Percentiles rank a stretch among this genome's conserved stretches.
phyloP scores from a whole-genome alignment of 2,329 filamentous ascomycete species.

The Scedosporium aurantiacum region DNA sequence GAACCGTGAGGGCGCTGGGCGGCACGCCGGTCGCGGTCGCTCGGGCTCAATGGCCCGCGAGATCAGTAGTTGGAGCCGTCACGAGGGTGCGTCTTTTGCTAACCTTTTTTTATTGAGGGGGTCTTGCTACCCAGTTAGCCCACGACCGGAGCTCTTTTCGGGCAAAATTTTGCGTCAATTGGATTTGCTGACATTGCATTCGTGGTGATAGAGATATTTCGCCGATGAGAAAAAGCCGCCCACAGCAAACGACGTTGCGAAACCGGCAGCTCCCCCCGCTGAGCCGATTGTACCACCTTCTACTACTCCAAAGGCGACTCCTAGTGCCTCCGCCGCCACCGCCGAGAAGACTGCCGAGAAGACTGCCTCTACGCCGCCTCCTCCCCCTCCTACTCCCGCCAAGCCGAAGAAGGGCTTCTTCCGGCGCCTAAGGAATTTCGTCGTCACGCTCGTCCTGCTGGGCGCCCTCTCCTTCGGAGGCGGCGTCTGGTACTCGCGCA shows the following conservation, averaged over 20 bases:
- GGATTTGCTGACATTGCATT: slow-evolving; percentile 6
- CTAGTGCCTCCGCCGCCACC: slow-evolving; percentile 13
- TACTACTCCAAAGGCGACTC: slow-evolving; percentile 20
- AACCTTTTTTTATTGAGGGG: no score
- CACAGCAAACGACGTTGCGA: slow-evolving; percentile 33
- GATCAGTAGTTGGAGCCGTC: slow-evolving; percentile 17
- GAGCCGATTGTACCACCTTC: slow-evolving; percentile 17
- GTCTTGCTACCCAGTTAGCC: not conserved
- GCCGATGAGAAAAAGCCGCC: slow-evolving; percentile 40
- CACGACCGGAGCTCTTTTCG: not conserved
- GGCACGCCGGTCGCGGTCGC: slow-evolving; percentile 41
- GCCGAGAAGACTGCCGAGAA: slow-evolving; percentile 12
- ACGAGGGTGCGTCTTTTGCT: slow-evolving; percentile 11
- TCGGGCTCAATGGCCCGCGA: slow-evolving; percentile 45
- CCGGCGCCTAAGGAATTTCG: slow-evolving; percentile 64
- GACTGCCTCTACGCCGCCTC: slow-evolving; percentile 22
- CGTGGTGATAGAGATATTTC: slow-evolving; percentile 39
- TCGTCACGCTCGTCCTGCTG: slow-evolving; percentile 67
- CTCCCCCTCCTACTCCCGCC: slow-evolving; percentile 25
- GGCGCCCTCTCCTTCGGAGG: slow-evolving; percentile 71
- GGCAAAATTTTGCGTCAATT: slow-evolving; percentile 8
- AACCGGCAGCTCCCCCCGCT: slow-evolving; percentile 24
- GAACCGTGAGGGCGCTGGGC: slow-evolving; percentile 50
- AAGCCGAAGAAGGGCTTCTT: slow-evolving; percentile 53
- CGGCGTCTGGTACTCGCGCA: slow-evolving; percentile 82